Evolutionary conservation across 768 basidiomycete species (phyloP).

Genomic region (Phallus indusiatus): DNA sequence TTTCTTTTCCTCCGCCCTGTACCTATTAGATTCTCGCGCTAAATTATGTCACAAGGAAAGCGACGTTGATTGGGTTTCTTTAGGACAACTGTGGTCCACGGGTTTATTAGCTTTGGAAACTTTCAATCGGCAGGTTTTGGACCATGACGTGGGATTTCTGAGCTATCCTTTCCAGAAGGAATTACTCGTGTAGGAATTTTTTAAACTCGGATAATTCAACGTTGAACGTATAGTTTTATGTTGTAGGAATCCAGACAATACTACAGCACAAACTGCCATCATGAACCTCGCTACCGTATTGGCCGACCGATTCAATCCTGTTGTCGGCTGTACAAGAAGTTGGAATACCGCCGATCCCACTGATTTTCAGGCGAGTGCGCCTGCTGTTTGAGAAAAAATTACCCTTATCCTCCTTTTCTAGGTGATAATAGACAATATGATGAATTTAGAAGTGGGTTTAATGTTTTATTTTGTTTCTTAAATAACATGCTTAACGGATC

Average conservation of each 20-base stretch:
- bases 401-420: constrained; percentile 12
- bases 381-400: too few relatives aligned
- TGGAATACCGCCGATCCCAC: constrained; percentile 52
- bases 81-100: constrained; percentile 42
- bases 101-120: constrained; percentile 41
- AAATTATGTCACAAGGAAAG: constrained; percentile 34
- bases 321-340: constrained; percentile 61
- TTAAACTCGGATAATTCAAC: not conserved
- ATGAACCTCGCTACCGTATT: constrained; percentile 47
- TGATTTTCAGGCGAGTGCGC: constrained; percentile 38
- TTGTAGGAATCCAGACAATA: constrained; percentile 46
- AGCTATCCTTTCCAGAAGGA: constrained; percentile 63
- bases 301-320: constrained; percentile 45
- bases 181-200: constrained; percentile 37
- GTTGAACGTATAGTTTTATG: not conserved
- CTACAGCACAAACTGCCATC: constrained; percentile 45
- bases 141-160: constrained; percentile 65
- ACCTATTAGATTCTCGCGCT: constrained; percentile 47
- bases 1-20: constrained; percentile 54
- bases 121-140: constrained; percentile 32
- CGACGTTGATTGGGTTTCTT: constrained; percentile 44
- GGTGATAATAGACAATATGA: constrained; percentile 78
- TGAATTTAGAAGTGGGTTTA: constrained; percentile 49
- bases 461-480: too few relatives aligned
- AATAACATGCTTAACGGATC: too few relatives aligned